A percentile compares a stretch with the other conserved stretches of the same genome.
Conservation (phyloP, 208 protist species). For the Endotrypanum monterogeii region DNA sequence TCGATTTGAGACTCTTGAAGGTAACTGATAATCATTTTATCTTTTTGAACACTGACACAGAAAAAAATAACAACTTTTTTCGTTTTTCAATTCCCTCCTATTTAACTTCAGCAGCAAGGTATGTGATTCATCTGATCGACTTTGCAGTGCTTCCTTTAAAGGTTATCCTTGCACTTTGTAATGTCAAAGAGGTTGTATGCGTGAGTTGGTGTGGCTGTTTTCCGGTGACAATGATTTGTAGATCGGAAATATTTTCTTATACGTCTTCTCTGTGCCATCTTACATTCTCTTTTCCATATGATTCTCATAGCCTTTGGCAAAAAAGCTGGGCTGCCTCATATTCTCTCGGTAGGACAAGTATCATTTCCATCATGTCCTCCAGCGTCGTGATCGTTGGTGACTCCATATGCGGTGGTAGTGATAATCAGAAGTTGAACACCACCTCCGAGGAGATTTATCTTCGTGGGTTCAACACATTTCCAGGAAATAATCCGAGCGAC, state of each 20-base stretch:
- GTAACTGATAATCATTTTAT: too few species aligned
- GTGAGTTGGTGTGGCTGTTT: background rate
- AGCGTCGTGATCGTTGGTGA: conserved; percentile 74
- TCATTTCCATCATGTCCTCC: conserved; percentile 13
- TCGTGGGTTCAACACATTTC: conserved; percentile 78
- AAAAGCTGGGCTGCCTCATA: background rate
- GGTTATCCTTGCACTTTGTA: background rate
- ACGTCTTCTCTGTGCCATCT: background rate
- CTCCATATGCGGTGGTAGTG: conserved; percentile 70
- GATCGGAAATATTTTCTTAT: background rate
- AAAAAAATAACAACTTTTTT: too few species aligned
- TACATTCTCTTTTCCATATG: background rate
- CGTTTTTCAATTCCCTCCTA: too few species aligned
- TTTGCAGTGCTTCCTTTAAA: background rate
- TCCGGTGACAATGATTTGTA: background rate
- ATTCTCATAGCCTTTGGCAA: background rate
- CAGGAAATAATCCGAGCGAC: conserved; percentile 55
- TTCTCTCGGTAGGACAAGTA: background rate
- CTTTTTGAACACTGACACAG: too few species aligned
- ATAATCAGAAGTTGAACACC: conserved; percentile 32
- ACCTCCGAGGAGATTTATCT: conserved; percentile 65
- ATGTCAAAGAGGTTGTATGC: background rate
- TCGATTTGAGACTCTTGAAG: too few species aligned
- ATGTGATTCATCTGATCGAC: background rate
- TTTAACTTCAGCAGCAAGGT: too few species aligned